Evolutionary conservation across 169 alveolate species (phyloP).

Genomic region (Cryptosporidium ryanae): DNA sequence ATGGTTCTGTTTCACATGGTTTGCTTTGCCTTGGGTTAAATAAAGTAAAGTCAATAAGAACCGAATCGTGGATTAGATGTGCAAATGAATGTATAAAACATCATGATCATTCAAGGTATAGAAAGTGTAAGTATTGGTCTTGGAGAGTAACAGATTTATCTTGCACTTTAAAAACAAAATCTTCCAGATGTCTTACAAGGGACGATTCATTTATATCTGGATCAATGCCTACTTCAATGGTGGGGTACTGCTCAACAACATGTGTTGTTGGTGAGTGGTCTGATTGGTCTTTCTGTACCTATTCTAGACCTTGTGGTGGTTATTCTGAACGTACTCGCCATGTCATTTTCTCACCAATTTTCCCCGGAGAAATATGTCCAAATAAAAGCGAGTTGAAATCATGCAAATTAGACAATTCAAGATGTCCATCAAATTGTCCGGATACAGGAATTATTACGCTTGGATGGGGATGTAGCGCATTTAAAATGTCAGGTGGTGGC

Average conservation of each 20-base stretch:
- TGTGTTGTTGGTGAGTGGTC: conserved; percentile 74
- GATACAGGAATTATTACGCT: conserved; percentile 39
- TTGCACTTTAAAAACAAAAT: conserved; percentile 26
- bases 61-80: conserved; percentile 68
- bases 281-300: conserved; percentile 45
- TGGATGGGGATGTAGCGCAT: conserved; percentile 75
- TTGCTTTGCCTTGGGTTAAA: conserved; percentile 64
- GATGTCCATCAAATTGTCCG: conserved; percentile 71
- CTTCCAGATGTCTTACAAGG: conserved; percentile 41
- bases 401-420: conserved; percentile 34
- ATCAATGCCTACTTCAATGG: conserved; percentile 63
- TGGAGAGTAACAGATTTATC: conserved; percentile 64
- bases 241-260: conserved; percentile 68
- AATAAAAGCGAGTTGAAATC: conserved; percentile 47
- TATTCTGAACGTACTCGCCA: conserved; percentile 63
- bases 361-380: conserved; percentile 73
- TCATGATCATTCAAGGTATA: background rate
- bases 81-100: conserved; percentile 67
- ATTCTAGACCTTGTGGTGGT: conserved; percentile 68
- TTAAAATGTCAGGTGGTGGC: conserved; percentile 68
- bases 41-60: conserved; percentile 25
- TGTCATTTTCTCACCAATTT: conserved; percentile 42
- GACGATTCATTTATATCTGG: conserved; percentile 70
- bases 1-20: conserved; percentile 61
- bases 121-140: conserved; percentile 69